A percentile compares a stretch with the other conserved stretches of the same genome.
These are phyloP conservation scores for Chenopodium album DNA, from an alignment of 148 eudicot species.

Conservation along the genomic window DNA sequence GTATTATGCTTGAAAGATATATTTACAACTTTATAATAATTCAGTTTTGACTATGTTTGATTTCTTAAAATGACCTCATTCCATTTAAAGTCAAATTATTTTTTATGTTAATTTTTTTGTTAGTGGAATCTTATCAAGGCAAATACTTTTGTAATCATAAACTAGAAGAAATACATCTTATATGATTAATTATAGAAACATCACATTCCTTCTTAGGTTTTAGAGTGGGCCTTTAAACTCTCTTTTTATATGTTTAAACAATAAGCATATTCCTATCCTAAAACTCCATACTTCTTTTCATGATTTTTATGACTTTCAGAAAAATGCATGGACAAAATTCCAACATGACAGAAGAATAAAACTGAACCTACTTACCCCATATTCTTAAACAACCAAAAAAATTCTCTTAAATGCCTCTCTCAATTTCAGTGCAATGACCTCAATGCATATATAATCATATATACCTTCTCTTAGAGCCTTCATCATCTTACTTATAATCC, in stretches of 20 bases:
- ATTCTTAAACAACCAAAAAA: conserved; percentile 22
- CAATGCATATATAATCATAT: conserved; percentile 14
- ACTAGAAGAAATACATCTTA: background rate
- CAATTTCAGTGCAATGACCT: conserved; percentile 31
- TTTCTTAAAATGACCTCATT: conserved; percentile 20
- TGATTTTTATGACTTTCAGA: conserved; percentile 28
- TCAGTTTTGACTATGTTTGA: background rate
- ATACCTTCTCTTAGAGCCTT: conserved; percentile 12
- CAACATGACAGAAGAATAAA: conserved; percentile 30
- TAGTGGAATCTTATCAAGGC: conserved; percentile 1
- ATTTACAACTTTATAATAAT: conserved; percentile 1
- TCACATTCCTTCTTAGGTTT: conserved; percentile 19
- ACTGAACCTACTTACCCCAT: conserved; percentile 31
- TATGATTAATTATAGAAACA: conserved; percentile 3
- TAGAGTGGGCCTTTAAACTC: conserved; percentile 19
- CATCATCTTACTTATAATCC: conserved; percentile 9
- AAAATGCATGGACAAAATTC: conserved; percentile 29
- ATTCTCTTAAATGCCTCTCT: conserved; percentile 16
- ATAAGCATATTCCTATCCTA: conserved; percentile 17
- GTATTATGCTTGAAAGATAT: background rate
- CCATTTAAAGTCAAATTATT: conserved; percentile 22
- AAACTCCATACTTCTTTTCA: conserved; percentile 26
- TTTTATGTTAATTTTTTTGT: background rate
- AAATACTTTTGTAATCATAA: conserved; percentile 8
- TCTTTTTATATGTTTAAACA: conserved; percentile 22